A percentile compares a stretch with the other conserved stretches of the same genome.
These are phyloP conservation scores for Suillus ampliporus DNA, from an alignment of 768 basidiomycete species.

Conservation along the genomic window DNA sequence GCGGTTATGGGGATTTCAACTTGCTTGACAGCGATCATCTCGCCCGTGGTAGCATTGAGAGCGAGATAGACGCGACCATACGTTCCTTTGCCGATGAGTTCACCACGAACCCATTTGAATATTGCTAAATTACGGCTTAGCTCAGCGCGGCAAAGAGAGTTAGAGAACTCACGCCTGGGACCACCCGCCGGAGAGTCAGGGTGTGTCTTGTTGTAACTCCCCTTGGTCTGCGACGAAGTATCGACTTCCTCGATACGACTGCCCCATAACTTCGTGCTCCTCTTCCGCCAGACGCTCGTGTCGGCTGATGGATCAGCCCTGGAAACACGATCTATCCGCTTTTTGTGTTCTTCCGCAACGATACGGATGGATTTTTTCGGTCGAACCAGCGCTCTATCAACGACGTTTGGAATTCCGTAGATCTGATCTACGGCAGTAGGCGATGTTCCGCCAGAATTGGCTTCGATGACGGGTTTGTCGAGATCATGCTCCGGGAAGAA, in stretches of 20 bases:
- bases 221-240: slow-evolving; percentile 70
- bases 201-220: slow-evolving; percentile 43
- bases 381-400: slow-evolving; percentile 48
- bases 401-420: slow-evolving; percentile 40
- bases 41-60: slow-evolving; percentile 93
- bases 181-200: slow-evolving; percentile 69
- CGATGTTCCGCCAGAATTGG: slow-evolving; percentile 77
- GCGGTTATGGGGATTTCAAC: slow-evolving; percentile 93
- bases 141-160: slow-evolving; percentile 16
- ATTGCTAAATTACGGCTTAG: slow-evolving; percentile 58
- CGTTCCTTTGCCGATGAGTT: slow-evolving; percentile 95
- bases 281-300: slow-evolving; percentile 66
- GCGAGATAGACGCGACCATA: slow-evolving; percentile 97
- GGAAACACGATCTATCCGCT: slow-evolving; percentile 71
- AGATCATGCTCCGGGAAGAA: slow-evolving; percentile 97
- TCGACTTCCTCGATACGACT: slow-evolving; percentile 90
- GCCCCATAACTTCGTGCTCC: slow-evolving; percentile 96
- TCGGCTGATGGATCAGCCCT: slow-evolving; percentile 58
- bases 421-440: slow-evolving; percentile 67
- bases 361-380: slow-evolving; percentile 92
- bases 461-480: slow-evolving; percentile 94
- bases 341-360: slow-evolving; percentile 89
- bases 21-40: slow-evolving; percentile 99
- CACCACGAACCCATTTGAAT: slow-evolving; percentile 98
- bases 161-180: slow-evolving; percentile 63